Conservation (phyloP, 1,139 yeast genomes). For the Candida labiduridarum region DNA sequence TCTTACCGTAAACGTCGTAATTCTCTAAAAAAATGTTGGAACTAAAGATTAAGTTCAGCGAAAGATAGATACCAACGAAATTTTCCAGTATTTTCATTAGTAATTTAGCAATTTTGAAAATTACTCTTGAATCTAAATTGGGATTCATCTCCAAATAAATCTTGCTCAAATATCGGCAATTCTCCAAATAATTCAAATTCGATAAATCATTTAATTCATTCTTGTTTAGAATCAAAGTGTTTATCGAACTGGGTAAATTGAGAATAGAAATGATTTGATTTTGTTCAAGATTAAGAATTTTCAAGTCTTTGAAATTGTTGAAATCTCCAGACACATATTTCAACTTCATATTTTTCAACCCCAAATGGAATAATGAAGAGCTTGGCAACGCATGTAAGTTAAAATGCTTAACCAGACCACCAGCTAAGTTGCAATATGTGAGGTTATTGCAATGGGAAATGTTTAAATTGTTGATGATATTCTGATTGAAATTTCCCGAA, state of each 20-base stretch:
- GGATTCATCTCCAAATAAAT: slow-evolving; percentile 12
- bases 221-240: slow-evolving; percentile 8
- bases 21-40: slow-evolving; percentile 3
- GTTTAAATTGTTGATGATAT: slow-evolving; percentile 3
- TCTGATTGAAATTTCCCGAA: slow-evolving; percentile 6
- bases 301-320: slow-evolving; percentile 5
- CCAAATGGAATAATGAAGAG: slow-evolving; percentile 6
- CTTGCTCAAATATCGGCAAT: slow-evolving; percentile 7
- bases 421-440: slow-evolving; percentile 5
- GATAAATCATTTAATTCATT: slow-evolving; percentile 12
- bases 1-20: slow-evolving; percentile 5
- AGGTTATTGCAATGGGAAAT: slow-evolving; percentile 4
- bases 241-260: slow-evolving; percentile 11
- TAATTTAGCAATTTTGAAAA: slow-evolving; percentile 6
- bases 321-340: slow-evolving; percentile 9
- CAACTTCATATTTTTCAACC: slow-evolving; percentile 11
- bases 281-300: slow-evolving; percentile 11
- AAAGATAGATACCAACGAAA: slow-evolving; percentile 6
- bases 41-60: slow-evolving; percentile 6
- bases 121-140: slow-evolving; percentile 5
- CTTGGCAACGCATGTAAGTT: slow-evolving; percentile 8
- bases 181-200: slow-evolving; percentile 5
- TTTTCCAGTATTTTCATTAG: slow-evolving; percentile 3
- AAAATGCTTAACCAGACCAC: slow-evolving; percentile 9
- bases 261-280: slow-evolving; percentile 8